Conservation (phyloP, 371 early-diverging fungal genomes). For the Coemansia sp. region DNA sequence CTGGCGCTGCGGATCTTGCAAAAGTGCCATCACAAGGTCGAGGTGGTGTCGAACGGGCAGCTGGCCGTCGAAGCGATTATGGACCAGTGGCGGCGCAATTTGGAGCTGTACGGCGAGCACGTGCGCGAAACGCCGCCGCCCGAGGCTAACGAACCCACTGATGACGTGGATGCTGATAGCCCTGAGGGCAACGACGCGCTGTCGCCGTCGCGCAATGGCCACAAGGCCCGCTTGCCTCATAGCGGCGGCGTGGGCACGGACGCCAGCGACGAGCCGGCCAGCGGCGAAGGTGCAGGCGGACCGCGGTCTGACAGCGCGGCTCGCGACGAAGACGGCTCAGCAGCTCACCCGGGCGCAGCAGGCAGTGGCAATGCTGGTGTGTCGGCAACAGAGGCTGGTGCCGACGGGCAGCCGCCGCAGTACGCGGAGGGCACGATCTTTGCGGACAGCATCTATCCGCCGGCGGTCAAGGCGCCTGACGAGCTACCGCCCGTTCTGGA, state of each 20-base stretch:
- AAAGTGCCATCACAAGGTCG: conserved; percentile 67
- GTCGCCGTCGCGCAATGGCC: not conserved
- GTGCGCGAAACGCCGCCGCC: conserved; percentile 4
- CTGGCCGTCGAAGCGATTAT: conserved; percentile 70
- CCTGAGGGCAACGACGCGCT: not conserved
- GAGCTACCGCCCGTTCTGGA: conserved; percentile 34
- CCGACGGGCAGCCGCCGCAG: conserved; percentile 5
- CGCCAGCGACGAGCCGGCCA: not conserved
- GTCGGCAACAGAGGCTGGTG: not conserved
- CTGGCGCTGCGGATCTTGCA: conserved; percentile 73
- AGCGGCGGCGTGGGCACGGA: no score
- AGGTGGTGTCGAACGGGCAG: conserved; percentile 72
- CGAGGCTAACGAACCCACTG: not conserved
- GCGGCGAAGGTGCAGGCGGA: not conserved
- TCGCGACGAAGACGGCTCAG: conserved; percentile 1
- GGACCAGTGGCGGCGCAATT: conserved; percentile 47
- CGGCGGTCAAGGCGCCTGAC: conserved; percentile 38
- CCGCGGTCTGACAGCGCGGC: not conserved
- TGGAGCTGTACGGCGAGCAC: conserved; percentile 29
- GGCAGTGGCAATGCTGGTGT: not conserved
- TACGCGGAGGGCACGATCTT: conserved; percentile 44
- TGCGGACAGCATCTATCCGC: conserved; percentile 43
- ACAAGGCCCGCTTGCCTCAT: not conserved
- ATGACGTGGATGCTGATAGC: conserved; percentile 9
- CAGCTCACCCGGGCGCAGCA: not conserved